Evolutionary conservation across 768 basidiomycete genomes (phyloP).

Genomic region (Ramaria rubella): DNA sequence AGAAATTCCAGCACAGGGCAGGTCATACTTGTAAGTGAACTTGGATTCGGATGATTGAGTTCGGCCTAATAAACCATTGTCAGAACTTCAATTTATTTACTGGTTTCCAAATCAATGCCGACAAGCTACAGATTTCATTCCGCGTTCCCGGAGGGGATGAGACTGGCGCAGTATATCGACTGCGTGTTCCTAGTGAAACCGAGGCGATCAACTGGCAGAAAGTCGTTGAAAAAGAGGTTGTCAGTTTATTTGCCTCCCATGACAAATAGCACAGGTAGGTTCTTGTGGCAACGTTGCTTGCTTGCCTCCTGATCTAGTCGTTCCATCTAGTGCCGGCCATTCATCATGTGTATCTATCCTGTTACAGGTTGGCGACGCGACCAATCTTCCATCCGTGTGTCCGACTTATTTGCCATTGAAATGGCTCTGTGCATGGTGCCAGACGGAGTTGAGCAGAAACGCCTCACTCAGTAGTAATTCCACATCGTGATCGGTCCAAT

Average conservation of each 20-base stretch:
- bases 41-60: constrained; percentile 1
- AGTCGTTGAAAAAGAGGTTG: constrained; percentile 37
- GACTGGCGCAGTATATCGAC: constrained; percentile 49
- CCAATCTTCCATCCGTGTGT: not conserved
- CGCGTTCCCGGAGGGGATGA: constrained; percentile 59
- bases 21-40: constrained; percentile 56
- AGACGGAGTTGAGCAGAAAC: constrained; percentile 87
- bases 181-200: constrained; percentile 55
- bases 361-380: not conserved
- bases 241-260: not conserved
- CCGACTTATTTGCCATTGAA: constrained; percentile 48
- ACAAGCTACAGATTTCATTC: constrained; percentile 53
- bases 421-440: constrained; percentile 90
- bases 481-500: constrained; percentile 94
- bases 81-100: constrained; percentile 72
- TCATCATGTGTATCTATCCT: not conserved
- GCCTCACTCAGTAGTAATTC: constrained; percentile 94
- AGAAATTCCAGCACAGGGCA: constrained; percentile 72
- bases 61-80: not conserved
- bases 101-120: constrained; percentile 46
- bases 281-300: not conserved
- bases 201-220: constrained; percentile 56
- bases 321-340: not conserved
- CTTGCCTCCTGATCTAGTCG: not conserved
- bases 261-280: not conserved